Evolutionary conservation across 2,329 filamentous ascomycete species (phyloP), one percentile per base, ranked within the genome.

Genomic region (Fusarium penzigii): DNA sequence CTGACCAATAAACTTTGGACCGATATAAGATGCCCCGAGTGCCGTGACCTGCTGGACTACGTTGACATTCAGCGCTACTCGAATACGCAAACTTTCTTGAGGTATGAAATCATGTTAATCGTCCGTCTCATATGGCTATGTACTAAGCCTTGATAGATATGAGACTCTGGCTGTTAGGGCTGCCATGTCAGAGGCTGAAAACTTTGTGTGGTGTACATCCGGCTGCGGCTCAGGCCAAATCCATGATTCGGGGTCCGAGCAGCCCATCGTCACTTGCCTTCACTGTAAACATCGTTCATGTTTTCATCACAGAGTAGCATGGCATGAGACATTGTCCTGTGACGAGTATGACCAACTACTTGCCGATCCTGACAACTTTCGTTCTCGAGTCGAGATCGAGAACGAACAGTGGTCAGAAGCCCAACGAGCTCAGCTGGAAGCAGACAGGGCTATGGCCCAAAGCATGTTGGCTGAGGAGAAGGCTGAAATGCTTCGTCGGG

Each of bases 161-260:
- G 75, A 80, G 46, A 67, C 62, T 1, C 66, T 81, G 34, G 66
- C 73, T 6, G 67, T 76, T 3, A 71, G 75, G 16, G 71, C 72
- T 11, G 73, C 72, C 11, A 67, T 83, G 48, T 71, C 73, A 16
- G 62, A 68, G 17, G 66, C 75, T 1, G 68, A 72, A 0, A 75
- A 75, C 32, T 85, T 83, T 57, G 65, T 75, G 13, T 83, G 79
- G 77, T 86, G 82, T 57, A 73, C 81, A 1, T 68, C 78, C 0
- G 70, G 68, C 3, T 86, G 83, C 58, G 72, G 69, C 9, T 75
- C 72, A 1, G 81, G 82, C 0, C 81, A 84, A 56, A 70, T 82
- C 3, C 81, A 84, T 43, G 68, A 71, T 2, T 70, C 65, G 4
- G 75, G 75, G 14, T 49, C 58, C 1, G 61, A 60, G 2, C 68